Evolutionary conservation across 225 moss, liverwort and hornwort genomes (phyloP).

Genomic region (Thuidium tamariscinum): DNA sequence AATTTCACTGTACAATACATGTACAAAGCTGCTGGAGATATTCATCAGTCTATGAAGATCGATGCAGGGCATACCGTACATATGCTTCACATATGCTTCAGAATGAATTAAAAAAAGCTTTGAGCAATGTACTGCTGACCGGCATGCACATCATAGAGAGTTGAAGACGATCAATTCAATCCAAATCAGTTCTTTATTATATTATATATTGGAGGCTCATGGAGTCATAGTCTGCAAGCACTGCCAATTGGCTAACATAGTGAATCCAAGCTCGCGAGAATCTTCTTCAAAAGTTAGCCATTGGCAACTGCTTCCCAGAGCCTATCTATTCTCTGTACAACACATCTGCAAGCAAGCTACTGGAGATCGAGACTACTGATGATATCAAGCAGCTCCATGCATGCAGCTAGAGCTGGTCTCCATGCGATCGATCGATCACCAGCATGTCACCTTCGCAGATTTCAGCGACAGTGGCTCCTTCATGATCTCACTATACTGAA

Average conservation of each 20-base stretch:
- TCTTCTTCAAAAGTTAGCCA: not conserved
- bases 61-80: not conserved
- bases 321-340: not conserved
- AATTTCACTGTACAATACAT: not conserved
- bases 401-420: not conserved
- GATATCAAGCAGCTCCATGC: not conserved
- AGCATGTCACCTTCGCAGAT: constrained; percentile 3
- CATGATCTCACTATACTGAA: not conserved
- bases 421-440: not conserved
- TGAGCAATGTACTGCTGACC: not conserved
- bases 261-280: too few species aligned
- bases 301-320: not conserved
- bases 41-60: too few species aligned
- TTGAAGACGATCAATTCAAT: not conserved
- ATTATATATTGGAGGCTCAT: not conserved
- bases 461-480: not conserved
- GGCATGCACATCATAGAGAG: not conserved
- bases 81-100: not conserved
- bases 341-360: not conserved
- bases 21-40: not conserved
- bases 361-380: not conserved
- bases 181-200: not conserved
- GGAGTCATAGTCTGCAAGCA: too few species aligned
- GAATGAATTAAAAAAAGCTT: not conserved
- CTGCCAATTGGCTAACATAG: too few species aligned